Base-by-base conservation (phyloP, 2,329 filamentous ascomycete species). In the Colletotrichum acutatum region DNA sequence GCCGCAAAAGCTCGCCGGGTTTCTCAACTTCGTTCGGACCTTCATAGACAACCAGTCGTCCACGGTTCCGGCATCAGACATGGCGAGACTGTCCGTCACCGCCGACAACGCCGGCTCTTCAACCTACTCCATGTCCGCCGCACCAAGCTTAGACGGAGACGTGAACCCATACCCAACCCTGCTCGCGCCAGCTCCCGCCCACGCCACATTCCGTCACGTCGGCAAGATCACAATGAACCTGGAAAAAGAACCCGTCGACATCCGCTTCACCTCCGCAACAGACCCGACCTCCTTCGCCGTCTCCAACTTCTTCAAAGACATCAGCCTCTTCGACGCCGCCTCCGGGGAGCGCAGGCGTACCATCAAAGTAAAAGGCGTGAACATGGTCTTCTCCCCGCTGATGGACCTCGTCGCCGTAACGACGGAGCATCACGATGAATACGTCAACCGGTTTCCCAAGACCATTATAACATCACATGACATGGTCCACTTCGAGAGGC, bases 381-480 rank as follows among this genome's bases (percentile, higher is more conserved):
- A 71, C 37, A 52, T 75, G 66, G 65, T 68, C 2, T 66, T 74
- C 30, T 71, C 71, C 0, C 71, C 71, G 2, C 24, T n/a, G 19
- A 26, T 28, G 11, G 59, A 70, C n/a, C 52, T 56, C 2, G 37
- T 75, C 11, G 74, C 74, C 1, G 46, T 71, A 2, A 62, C 61
- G 1, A 64, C 68, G 14, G 74, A 75, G 30, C 61, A 67, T 8
- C 14, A 56, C n/a, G 66, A 69, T 4, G 70, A 72, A 9, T 52
- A 12, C 42, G 8, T 22, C 14, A 7, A 46, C 22, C 63, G 37
- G 19, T 58, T 32, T 32, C 28, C 66, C 1, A 54, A 56, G 46
- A 24, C 46, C n/a, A 61, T 62, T 3, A 42, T 46, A 1, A n/a
- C 68, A 5, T 52, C 62, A 6, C 74, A 75, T 11, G 74, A 75